Base-by-base conservation (phyloP, 495 filamentous ascomycete genomes). In the Penicillium fimorum region DNA sequence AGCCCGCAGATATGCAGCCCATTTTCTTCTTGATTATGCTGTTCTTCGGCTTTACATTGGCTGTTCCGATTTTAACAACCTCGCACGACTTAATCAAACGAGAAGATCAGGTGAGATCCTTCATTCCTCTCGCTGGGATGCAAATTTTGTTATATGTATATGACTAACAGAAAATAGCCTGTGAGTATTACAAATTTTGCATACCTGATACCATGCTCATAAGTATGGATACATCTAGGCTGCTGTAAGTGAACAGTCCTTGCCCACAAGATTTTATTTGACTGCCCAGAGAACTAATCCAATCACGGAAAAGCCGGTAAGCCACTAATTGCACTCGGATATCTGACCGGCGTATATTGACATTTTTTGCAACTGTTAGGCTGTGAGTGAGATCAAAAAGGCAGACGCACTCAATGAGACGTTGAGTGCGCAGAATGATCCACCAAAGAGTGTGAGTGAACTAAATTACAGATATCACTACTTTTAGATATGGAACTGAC, bases 41-140 rank as follows among this genome's bases (percentile, higher is more conserved):
- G 32, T 32, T 49, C 24, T 38, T 49, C 33, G 12, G 47, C 18
- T 49, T 49, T 18, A 49, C 47, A 22, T 17, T 49, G 11, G 47
- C 47, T 25, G 18, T 3, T 18, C 47, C 47, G 20, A 38, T 49
- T 38, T 13, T 37, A 4, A 49, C 6, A 4, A 24, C 43, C 6
- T 46, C 43, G 10, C 8, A 24, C 8, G 18, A 38, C 15, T 15
- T 12, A 4, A 2, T 38, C 13, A 30, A 7, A 38, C 15, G n/a
- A 49, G 12, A 24, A 7, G 20, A 13, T 15, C 4, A 5, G 25
- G 25, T 27, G 25, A 27, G 25, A 27, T 27, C 6, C 25, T 22
- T 22, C 4, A 4, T 7, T 27, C 25, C 25, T 27, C 4, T 27
- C 25, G 25, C 25, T 27, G 3, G 25, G 4, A 27, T 27, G 3